phyloP scores from a whole-genome alignment of 768 basidiomycete genomes.

The Cystobasidium onofrii region DNA sequence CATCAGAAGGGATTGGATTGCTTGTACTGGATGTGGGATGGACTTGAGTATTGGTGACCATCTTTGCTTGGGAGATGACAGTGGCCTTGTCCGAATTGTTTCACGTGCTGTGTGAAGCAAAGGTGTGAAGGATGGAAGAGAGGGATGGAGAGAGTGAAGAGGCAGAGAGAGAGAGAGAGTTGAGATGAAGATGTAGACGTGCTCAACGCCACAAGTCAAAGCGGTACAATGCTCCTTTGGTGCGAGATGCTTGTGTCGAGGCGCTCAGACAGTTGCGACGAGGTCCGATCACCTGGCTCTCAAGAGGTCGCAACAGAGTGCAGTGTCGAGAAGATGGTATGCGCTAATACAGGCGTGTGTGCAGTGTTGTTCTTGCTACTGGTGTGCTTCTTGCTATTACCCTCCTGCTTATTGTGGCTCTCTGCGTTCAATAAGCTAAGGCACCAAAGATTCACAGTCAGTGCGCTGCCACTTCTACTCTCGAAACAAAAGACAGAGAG shows the following conservation, averaged over 20 bases:
- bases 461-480: no score
- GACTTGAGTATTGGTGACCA: background rate
- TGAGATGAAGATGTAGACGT: background rate
- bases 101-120: background rate
- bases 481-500: no score
- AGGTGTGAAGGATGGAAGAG: background rate
- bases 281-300: background rate
- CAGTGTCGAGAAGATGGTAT: no score
- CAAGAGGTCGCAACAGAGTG: no score
- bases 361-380: no score
- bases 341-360: no score
- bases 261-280: background rate
- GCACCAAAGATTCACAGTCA: no score
- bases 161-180: background rate
- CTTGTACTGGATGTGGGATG: background rate
- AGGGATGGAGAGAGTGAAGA: background rate
- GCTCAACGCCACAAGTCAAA: no score
- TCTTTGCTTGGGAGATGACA: background rate
- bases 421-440: no score
- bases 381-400: no score
- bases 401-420: no score
- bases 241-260: background rate
- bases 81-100: background rate
- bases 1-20: background rate
- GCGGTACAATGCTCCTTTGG: no score